phyloP scores from a whole-genome alignment of 2,329 filamentous ascomycete genomes.

The Ascocoryne sarcoides region DNA sequence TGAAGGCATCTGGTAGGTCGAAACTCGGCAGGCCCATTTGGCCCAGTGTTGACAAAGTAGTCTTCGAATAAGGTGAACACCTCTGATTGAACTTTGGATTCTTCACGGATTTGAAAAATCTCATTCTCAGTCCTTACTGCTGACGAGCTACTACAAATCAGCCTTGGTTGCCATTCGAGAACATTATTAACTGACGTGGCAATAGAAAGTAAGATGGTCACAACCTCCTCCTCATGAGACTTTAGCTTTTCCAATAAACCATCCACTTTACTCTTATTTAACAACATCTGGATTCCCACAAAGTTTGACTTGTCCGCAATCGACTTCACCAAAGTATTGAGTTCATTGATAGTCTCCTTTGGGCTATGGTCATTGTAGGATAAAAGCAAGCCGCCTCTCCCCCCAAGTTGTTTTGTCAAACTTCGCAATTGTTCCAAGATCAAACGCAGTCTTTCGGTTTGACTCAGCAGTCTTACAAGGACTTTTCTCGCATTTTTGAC shows the following conservation, averaged over 20 bases:
- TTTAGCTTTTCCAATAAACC: slow-evolving; percentile 3
- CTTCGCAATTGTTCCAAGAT: slow-evolving; percentile 5
- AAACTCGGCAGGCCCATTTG: not conserved
- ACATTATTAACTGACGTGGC: slow-evolving; percentile 3
- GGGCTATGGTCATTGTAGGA: slow-evolving; percentile 2
- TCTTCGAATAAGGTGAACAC: not conserved
- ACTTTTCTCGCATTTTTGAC: slow-evolving; percentile 4
- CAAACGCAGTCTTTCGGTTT: slow-evolving; percentile 4
- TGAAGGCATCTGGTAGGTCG: not conserved
- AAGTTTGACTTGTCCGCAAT: slow-evolving; percentile 3
- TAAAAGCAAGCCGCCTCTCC: not conserved
- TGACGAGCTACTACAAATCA: not conserved
- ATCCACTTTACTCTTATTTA: slow-evolving; percentile 5
- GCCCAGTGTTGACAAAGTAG: not conserved
- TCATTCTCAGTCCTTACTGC: slow-evolving; percentile 4
- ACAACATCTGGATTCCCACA: slow-evolving; percentile 2
- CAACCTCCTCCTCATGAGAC: slow-evolving; percentile 3
- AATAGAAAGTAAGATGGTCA: slow-evolving; percentile 3
- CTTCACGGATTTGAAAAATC: not conserved
- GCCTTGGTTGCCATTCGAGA: not conserved
- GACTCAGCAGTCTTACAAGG: slow-evolving; percentile 2
- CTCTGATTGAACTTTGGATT: not conserved
- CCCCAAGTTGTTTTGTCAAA: slow-evolving; percentile 1
- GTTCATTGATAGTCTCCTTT: slow-evolving; percentile 3
- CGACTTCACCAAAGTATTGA: slow-evolving; percentile 2